Evolutionary conservation across 2,329 filamentous ascomycete species (phyloP).

Genomic region (Calonectria naviculata): DNA sequence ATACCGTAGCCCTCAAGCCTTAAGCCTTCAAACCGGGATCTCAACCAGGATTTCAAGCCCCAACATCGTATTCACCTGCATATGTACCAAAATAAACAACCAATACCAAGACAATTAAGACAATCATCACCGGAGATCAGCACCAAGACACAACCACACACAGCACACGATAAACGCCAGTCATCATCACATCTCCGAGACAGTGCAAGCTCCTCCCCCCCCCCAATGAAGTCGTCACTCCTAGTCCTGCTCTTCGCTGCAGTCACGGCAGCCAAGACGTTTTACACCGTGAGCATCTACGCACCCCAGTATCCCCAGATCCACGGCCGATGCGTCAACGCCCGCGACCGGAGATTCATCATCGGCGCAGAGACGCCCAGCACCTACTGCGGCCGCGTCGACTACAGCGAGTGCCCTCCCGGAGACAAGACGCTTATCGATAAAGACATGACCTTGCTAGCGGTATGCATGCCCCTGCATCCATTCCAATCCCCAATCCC

Average conservation of each 20-base stretch:
- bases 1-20: too few relatives aligned
- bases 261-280: constrained; percentile 17
- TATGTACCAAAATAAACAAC: background rate
- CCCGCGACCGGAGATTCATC: constrained; percentile 38
- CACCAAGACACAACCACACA: background rate
- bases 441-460: constrained; percentile 41
- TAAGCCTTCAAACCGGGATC: too few relatives aligned
- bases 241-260: constrained; percentile 2
- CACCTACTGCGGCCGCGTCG: constrained; percentile 38
- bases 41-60: too few relatives aligned
- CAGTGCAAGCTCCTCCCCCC: background rate
- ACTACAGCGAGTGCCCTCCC: constrained; percentile 36
- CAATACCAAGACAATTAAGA: too few relatives aligned
- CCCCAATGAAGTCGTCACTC: constrained; percentile 25
- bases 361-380: constrained; percentile 40
- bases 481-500: background rate
- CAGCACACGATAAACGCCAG: background rate
- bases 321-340: constrained; percentile 41
- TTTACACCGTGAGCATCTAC: constrained; percentile 41
- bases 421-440: constrained; percentile 42
- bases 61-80: background rate
- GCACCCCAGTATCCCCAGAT: constrained; percentile 33
- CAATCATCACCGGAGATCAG: background rate
- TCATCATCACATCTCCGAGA: background rate
- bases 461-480: constrained; percentile 28